Percentiles rank a stretch among this genome's conserved stretches.
Conservation (phyloP, 257 asterid genomes). For the Mentha longifolia region DNA sequence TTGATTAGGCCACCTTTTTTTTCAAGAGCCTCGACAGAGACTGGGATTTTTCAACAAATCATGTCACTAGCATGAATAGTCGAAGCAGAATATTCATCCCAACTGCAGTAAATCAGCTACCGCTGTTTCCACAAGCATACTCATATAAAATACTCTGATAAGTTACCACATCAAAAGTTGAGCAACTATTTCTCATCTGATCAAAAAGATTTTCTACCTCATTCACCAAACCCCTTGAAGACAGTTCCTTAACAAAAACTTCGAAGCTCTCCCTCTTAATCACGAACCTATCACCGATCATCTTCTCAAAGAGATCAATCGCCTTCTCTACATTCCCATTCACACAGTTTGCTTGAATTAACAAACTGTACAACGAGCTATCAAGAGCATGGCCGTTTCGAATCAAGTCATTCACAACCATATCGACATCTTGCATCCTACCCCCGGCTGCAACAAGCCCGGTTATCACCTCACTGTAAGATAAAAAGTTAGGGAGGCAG, state of each 20-base stretch:
- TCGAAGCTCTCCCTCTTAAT: conserved; percentile 46
- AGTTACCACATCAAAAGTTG: conserved; percentile 19
- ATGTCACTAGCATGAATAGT: neutral
- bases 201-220: conserved; percentile 44
- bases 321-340: conserved; percentile 45
- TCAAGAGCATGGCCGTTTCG: conserved; percentile 42
- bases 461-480: conserved; percentile 42
- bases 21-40: neutral
- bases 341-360: conserved; percentile 40
- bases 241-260: conserved; percentile 37
- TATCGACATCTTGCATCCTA: conserved; percentile 47
- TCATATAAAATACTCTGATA: conserved; percentile 43
- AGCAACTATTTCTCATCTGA: conserved; percentile 36
- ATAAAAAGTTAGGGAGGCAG: conserved; percentile 46
- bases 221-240: conserved; percentile 35
- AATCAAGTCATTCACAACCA: conserved; percentile 45
- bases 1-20: neutral
- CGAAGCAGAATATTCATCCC: neutral
- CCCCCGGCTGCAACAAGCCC: conserved; percentile 39
- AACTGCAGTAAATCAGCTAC: neutral
- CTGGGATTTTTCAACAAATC: neutral
- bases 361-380: conserved; percentile 48
- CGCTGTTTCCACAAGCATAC: too few species aligned
- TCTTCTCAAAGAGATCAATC: conserved; percentile 38
- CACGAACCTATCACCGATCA: conserved; percentile 40